Conservation (phyloP, 2,329 filamentous ascomycete genomes). For the Colletotrichum truncatum region DNA sequence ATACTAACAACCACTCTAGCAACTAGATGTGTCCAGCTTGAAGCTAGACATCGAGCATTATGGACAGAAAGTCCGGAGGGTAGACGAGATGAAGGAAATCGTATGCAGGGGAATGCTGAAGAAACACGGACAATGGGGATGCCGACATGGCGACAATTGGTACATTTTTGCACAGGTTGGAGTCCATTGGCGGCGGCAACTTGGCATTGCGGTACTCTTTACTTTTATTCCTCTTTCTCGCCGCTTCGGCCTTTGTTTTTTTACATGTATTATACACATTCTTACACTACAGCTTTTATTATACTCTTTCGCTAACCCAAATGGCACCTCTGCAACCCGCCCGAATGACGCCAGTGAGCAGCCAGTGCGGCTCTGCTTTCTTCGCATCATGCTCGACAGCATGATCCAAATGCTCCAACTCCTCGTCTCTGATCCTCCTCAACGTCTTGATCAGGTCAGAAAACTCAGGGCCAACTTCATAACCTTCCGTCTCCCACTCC, state of each 20-base stretch:
- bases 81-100: not conserved
- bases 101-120: not conserved
- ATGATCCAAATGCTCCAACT: conserved; percentile 95
- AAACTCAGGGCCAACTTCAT: conserved; percentile 83
- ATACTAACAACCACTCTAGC: conserved; percentile 41
- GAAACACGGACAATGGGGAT: not conserved
- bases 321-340: conserved; percentile 93
- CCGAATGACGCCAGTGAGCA: conserved; percentile 86
- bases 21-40: conserved; percentile 39
- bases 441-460: conserved; percentile 76
- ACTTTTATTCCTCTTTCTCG: conserved; percentile 12
- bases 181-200: not conserved
- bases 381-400: conserved; percentile 94
- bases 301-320: conserved; percentile 84
- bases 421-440: conserved; percentile 89
- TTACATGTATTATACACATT: conserved; percentile 32
- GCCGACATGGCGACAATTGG: not conserved
- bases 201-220: not conserved
- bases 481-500: conserved; percentile 79
- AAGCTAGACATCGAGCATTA: not conserved
- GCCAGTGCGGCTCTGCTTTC: conserved; percentile 87
- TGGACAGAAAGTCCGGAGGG: not conserved
- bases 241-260: conserved; percentile 14
- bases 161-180: not conserved
- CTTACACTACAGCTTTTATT: conserved; percentile 34